phyloP scores from a whole-genome alignment of 164 flowering plant species.

The Aristolochia californica region DNA sequence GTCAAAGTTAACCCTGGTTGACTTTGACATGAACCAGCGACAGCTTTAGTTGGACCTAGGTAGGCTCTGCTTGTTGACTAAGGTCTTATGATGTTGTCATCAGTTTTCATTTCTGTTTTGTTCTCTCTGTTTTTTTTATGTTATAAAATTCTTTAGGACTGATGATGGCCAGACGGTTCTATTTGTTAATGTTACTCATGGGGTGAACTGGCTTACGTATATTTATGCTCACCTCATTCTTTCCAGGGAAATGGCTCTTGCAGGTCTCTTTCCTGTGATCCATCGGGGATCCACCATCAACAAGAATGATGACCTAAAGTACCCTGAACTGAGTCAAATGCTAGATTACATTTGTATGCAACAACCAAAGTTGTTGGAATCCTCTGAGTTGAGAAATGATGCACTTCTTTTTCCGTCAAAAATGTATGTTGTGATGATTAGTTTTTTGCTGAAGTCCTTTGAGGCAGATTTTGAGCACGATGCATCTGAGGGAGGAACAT shows the following conservation, averaged over 20 bases:
- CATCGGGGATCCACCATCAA: constrained; percentile 21
- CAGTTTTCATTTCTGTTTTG: no score
- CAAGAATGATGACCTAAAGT: constrained; percentile 27
- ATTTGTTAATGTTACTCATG: not conserved
- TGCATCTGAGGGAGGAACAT: constrained; percentile 15
- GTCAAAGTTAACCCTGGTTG: no score
- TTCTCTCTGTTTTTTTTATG: no score
- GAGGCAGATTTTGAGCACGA: constrained; percentile 40
- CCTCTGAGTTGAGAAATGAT: constrained; percentile 42
- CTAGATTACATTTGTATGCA: constrained; percentile 58
- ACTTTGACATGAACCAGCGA: no score
- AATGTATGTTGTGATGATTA: constrained; percentile 68
- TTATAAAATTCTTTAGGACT: no score
- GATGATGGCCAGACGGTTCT: no score
- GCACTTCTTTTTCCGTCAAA: constrained; percentile 74
- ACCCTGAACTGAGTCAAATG: constrained; percentile 62
- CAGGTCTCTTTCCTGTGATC: constrained; percentile 65
- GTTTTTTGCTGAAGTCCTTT: constrained; percentile 70
- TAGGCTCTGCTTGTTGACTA: no score
- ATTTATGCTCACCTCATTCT: constrained; percentile 4
- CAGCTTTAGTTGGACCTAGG: no score
- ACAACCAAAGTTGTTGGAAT: constrained; percentile 59
- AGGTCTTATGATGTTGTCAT: no score
- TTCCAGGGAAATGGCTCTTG: constrained; percentile 86
- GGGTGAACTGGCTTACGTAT: not conserved